phyloP scores from a whole-genome alignment of 2,329 filamentous ascomycete species.

The Fusarium pseudocircinatum region DNA sequence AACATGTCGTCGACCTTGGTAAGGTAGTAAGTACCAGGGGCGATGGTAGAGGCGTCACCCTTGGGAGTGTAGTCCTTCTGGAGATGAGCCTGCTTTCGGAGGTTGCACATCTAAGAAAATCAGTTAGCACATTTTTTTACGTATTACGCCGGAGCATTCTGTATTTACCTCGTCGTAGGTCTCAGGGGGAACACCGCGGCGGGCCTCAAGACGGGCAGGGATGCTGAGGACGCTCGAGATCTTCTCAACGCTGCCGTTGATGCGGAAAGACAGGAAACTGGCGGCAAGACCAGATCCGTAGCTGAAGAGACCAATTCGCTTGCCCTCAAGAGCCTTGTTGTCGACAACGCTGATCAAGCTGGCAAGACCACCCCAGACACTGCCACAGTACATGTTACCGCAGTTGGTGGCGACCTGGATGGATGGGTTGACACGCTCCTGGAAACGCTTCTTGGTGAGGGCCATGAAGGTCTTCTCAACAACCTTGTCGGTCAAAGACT shows the following conservation, averaged over 20 bases:
- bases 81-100: constrained; percentile 84
- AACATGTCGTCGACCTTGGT: constrained; percentile 86
- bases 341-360: constrained; percentile 73
- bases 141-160: not conserved
- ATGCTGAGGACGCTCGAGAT: constrained; percentile 77
- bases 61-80: constrained; percentile 80
- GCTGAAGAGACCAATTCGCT: constrained; percentile 80
- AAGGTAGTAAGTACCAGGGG: constrained; percentile 78
- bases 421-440: constrained; percentile 77
- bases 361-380: constrained; percentile 80
- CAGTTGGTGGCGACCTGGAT: constrained; percentile 82
- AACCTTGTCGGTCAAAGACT: constrained; percentile 81
- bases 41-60: constrained; percentile 74
- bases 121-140: constrained; percentile 32
- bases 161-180: constrained; percentile 76
- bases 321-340: constrained; percentile 71
- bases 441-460: constrained; percentile 85
- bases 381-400: constrained; percentile 74
- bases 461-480: constrained; percentile 89
- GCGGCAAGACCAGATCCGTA: constrained; percentile 80
- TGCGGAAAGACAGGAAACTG: constrained; percentile 77
- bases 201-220: constrained; percentile 71
- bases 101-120: constrained; percentile 73
- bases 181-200: constrained; percentile 74
- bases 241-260: constrained; percentile 74